A percentile compares a stretch with the other conserved stretches of the same genome.
phyloP scores from a whole-genome alignment of 2,329 filamentous ascomycete genomes.

The Emmonsia crescens region DNA sequence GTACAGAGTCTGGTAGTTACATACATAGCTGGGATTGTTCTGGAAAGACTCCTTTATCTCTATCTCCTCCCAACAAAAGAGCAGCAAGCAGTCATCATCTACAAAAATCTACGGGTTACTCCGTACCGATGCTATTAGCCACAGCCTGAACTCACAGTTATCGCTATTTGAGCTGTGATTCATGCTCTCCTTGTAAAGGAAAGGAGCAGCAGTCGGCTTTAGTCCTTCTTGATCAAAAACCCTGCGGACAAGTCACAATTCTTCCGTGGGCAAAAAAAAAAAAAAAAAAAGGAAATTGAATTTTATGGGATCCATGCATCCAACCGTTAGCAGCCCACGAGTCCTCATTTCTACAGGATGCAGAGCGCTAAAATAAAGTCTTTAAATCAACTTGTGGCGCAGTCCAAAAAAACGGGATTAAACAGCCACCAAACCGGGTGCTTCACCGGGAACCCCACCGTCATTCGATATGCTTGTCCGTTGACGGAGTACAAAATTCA shows the following conservation, averaged over 20 bases:
- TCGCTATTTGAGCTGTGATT: not conserved
- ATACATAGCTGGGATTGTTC: not conserved
- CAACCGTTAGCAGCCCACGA: not conserved
- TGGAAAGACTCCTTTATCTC: not conserved
- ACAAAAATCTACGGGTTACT: not conserved
- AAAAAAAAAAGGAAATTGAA: not conserved
- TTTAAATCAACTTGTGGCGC: not conserved
- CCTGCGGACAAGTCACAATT: not conserved
- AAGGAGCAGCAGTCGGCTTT: not conserved
- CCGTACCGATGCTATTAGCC: not conserved
- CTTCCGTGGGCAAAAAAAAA: not conserved
- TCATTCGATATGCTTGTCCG: not conserved
- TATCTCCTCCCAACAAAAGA: not conserved
- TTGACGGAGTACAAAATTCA: not conserved
- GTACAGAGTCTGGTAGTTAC: no score
- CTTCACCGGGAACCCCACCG: not conserved
- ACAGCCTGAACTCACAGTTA: not conserved
- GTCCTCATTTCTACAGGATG: not conserved
- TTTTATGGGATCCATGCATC: not conserved
- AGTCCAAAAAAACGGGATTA: not conserved
- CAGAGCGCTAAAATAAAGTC: not conserved
- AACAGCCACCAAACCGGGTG: not conserved
- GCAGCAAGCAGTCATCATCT: not conserved
- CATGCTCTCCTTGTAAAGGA: not conserved
- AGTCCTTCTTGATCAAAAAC: not conserved